Base-by-base conservation (phyloP, 129 eudicot genomes). In the Saposhnikovia divaricata region DNA sequence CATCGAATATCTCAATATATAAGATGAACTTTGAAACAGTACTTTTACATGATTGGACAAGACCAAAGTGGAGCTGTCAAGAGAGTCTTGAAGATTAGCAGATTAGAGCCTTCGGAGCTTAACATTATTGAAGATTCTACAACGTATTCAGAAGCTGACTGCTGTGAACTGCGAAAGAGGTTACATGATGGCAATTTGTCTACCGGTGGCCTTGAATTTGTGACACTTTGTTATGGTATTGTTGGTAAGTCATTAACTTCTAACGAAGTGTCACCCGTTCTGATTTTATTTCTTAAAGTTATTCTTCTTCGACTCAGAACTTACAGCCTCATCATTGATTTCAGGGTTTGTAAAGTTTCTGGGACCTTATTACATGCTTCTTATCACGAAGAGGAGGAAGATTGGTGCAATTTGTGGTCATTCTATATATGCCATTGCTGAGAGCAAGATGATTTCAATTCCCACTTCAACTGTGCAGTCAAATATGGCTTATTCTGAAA, bases 291-390 rank as follows among this genome's bases (percentile, higher is more conserved):
- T n/a, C 68, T 59, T 11, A n/a, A 10, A n/a, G n/a, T 28, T 9
- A 2, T 59, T 8, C 34, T n/a, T n/a, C 68, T 57, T 57, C 2
- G 28, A n/a, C 40, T 18, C 47, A 53, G 57, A 80, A 23, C 83
- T 88, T 45, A 80, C 82, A 16, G 14, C 46, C 69, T 79, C 78
- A 38, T 78, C 48, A 76, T 16, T 81, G 76, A 76, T 84, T 87
- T 10, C 80, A 96, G 99, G 99, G 15, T 92, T 96, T 80, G 77
- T 96, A 72, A 96, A 92, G 88, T 92, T 96, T 86, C 80, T 96
- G 90, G 99, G 99, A 72, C 99, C 99, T 75, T 90, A 92, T 82
- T 92, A 96, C 90, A 88, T 92, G 95, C 88, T 96, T 53, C 89
- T 96, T 75, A 88, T 96, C 69, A 96, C 98, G 57, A 85, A 92